A percentile compares a stretch with the other conserved stretches of the same genome.
phyloP scores from a whole-genome alignment of 139 green algal species.

The Mychonastes homosphaera region DNA sequence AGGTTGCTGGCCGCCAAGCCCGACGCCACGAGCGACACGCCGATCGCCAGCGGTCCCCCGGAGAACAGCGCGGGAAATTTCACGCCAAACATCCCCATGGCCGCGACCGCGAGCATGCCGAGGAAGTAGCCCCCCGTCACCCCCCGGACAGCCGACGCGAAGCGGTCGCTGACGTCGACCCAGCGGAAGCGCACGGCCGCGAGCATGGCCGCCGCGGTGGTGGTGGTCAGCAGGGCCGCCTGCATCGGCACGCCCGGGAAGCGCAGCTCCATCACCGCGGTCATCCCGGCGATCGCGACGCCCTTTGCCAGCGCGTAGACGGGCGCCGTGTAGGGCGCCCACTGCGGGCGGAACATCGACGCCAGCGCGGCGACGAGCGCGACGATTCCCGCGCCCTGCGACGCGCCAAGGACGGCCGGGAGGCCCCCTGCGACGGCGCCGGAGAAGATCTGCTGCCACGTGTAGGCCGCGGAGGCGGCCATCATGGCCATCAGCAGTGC shows the following conservation, averaged over 20 bases:
- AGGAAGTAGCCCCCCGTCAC: slow-evolving; percentile 32
- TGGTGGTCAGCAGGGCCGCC: slow-evolving; percentile 37
- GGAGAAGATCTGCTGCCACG: slow-evolving; percentile 33
- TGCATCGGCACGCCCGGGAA: slow-evolving; percentile 40
- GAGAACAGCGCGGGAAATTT: slow-evolving; percentile 23
- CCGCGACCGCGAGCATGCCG: slow-evolving; percentile 22
- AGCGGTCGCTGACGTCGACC: slow-evolving; percentile 25
- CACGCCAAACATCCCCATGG: slow-evolving; percentile 30
- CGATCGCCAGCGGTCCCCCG: slow-evolving; percentile 27
- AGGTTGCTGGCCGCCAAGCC: slow-evolving; percentile 40
- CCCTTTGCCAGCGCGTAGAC: slow-evolving; percentile 36
- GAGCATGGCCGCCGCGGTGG: slow-evolving; percentile 37
- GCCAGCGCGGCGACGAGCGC: slow-evolving; percentile 22
- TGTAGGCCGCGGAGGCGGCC: slow-evolving; percentile 13
- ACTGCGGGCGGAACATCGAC: slow-evolving; percentile 48
- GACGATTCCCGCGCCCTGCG: slow-evolving; percentile 32
- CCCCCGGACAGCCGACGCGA: slow-evolving; percentile 24
- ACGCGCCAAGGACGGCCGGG: slow-evolving; percentile 11
- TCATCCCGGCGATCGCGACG: slow-evolving; percentile 28
- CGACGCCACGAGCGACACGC: slow-evolving; percentile 26
- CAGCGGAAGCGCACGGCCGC: slow-evolving; percentile 16
- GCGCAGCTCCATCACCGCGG: slow-evolving; percentile 20
- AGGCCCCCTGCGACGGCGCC: slow-evolving; percentile 20
- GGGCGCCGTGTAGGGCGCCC: slow-evolving; percentile 20
- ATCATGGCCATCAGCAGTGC: slow-evolving; percentile 27